phyloP scores from a whole-genome alignment of 768 basidiomycete genomes.

The Mycena amicta region DNA sequence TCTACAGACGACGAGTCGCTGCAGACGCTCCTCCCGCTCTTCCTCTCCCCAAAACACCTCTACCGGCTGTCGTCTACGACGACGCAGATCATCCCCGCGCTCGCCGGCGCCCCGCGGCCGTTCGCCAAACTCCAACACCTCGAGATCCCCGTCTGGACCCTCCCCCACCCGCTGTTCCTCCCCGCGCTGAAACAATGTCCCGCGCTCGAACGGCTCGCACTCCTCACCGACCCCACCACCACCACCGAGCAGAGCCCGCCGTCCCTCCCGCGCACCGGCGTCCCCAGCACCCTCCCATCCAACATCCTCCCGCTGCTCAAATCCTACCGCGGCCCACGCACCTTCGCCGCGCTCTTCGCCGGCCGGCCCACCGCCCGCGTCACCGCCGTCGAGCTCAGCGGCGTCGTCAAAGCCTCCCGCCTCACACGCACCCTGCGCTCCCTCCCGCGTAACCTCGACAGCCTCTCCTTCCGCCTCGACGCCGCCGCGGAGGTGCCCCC shows the following conservation, averaged over 20 bases:
- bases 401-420: conserved; percentile 13
- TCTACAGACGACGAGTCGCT: conserved; percentile 10
- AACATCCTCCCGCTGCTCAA: conserved; percentile 8
- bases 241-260: neutral
- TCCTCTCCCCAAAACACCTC: conserved; percentile 19
- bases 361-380: neutral
- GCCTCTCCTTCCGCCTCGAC: conserved; percentile 22
- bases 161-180: conserved; percentile 1
- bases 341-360: conserved; percentile 15
- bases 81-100: conserved; percentile 9
- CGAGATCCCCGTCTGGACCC: conserved; percentile 13
- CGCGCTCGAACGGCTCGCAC: conserved; percentile 18
- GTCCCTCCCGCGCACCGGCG: conserved; percentile 1
- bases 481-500: conserved; percentile 5
- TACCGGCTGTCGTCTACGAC: conserved; percentile 13
- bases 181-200: conserved; percentile 12
- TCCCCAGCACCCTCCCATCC: neutral
- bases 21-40: conserved; percentile 13
- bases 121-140: conserved; percentile 12
- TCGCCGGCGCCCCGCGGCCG: neutral
- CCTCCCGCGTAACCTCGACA: conserved; percentile 5
- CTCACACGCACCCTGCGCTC: conserved; percentile 13
- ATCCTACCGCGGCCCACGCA: conserved; percentile 21
- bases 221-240: neutral
- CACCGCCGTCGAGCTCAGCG: conserved; percentile 13